A percentile compares a stretch with the other conserved stretches of the same genome.
phyloP scores from a whole-genome alignment of 1,284 basidiomycete species.

The Apiotrichum gamsii region DNA sequence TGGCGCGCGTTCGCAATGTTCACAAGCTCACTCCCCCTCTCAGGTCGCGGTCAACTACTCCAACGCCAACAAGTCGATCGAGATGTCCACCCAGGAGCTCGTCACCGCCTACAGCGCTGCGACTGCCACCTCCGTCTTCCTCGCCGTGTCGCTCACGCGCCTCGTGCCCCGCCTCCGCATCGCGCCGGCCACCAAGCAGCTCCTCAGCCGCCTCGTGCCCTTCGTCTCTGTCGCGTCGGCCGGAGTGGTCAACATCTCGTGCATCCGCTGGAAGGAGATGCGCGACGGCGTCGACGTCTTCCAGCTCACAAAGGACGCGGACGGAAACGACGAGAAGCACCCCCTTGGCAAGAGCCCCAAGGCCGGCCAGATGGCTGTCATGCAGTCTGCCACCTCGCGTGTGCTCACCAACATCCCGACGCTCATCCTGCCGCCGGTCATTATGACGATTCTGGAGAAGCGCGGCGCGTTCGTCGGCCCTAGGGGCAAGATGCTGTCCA shows the following conservation, averaged over 20 bases:
- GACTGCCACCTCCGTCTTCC: slow-evolving; percentile 50
- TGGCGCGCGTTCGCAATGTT: too few species aligned
- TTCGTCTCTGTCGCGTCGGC: slow-evolving; percentile 52
- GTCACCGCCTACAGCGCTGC: slow-evolving; percentile 52
- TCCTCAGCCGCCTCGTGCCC: slow-evolving; percentile 50
- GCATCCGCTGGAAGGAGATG: slow-evolving; percentile 56
- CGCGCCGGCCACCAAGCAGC: slow-evolving; percentile 33
- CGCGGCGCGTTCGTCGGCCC: slow-evolving; percentile 46
- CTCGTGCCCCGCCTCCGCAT: slow-evolving; percentile 48
- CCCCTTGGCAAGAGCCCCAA: slow-evolving; percentile 48
- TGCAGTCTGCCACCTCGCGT: slow-evolving; percentile 50
- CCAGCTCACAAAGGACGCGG: slow-evolving; percentile 26
- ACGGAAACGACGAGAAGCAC: slow-evolving; percentile 35
- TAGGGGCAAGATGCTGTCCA: slow-evolving; percentile 33
- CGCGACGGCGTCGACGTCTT: slow-evolving; percentile 52
- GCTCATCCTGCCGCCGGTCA: slow-evolving; percentile 51
- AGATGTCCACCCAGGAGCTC: slow-evolving; percentile 49
- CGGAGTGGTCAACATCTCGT: slow-evolving; percentile 51
- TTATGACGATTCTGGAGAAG: slow-evolving; percentile 49
- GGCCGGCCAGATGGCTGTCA: slow-evolving; percentile 52
- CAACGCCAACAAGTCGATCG: slow-evolving; percentile 51
- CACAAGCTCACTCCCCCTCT: slow-evolving; percentile 2
- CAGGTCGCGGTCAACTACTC: slow-evolving; percentile 40
- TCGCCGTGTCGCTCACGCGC: slow-evolving; percentile 51
- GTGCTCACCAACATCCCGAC: slow-evolving; percentile 54